These are phyloP conservation scores for Chrysanthemum makinoi DNA, from an alignment of 129 eudicot species.

Conservation along the genomic window DNA sequence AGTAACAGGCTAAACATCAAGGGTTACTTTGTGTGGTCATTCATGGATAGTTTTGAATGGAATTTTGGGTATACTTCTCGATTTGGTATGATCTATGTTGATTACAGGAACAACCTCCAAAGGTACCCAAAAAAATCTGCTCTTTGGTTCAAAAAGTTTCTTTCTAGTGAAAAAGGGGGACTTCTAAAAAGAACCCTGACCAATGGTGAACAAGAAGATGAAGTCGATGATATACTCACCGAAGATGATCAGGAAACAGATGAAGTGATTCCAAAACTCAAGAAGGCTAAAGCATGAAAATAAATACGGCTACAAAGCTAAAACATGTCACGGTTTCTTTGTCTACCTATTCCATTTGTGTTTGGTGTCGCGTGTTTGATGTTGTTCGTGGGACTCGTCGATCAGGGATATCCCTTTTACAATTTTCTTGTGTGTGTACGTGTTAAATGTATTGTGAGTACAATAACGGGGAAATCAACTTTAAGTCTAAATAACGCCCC, in stretches of 20 bases:
- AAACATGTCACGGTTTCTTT: too few relatives aligned
- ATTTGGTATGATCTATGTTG: slow-evolving; percentile 52
- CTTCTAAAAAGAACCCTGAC: slow-evolving; percentile 5
- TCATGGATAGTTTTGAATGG: slow-evolving; percentile 63
- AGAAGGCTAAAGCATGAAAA: too few relatives aligned
- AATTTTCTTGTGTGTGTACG: too few relatives aligned
- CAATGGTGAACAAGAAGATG: slow-evolving; percentile 5
- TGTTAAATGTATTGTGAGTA: too few relatives aligned
- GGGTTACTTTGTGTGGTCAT: slow-evolving; percentile 58
- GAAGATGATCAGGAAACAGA: neutral
- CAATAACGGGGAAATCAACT: too few relatives aligned
- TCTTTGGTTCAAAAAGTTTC: slow-evolving; percentile 44
- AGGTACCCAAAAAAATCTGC: slow-evolving; percentile 58
- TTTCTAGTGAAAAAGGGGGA: neutral
- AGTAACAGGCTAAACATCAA: slow-evolving; percentile 29
- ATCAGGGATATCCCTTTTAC: too few relatives aligned
- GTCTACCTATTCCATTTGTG: too few relatives aligned
- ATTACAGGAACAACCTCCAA: slow-evolving; percentile 32
- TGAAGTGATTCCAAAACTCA: neutral
- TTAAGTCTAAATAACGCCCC: neutral
- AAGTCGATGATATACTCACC: neutral
- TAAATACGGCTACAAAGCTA: too few relatives aligned
- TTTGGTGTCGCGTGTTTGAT: too few relatives aligned
- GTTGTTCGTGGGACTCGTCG: too few relatives aligned
- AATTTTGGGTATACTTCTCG: slow-evolving; percentile 35